These are phyloP conservation scores for Euclidium syriacum DNA, from an alignment of 345 rosid genomes.

Conservation along the genomic window DNA sequence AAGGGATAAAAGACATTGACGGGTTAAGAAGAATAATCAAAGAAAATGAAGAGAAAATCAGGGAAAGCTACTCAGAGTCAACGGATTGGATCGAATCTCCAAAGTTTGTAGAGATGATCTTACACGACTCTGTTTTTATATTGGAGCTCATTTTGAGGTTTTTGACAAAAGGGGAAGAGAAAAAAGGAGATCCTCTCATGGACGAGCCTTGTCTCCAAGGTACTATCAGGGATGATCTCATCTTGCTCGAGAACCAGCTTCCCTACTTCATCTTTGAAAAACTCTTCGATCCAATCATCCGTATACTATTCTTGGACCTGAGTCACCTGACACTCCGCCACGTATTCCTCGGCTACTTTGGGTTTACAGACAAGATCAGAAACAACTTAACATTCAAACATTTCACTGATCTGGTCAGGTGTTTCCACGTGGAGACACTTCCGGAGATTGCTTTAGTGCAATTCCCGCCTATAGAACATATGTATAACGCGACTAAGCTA, in stretches of 20 bases:
- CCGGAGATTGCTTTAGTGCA: accelerated
- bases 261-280: conserved; percentile 19
- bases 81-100: background rate
- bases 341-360: background rate
- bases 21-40: background rate
- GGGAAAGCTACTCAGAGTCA: conserved; percentile 14
- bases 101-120: background rate
- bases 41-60: background rate
- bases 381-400: background rate
- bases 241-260: conserved; percentile 25
- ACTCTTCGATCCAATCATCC: background rate
- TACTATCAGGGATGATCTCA: background rate
- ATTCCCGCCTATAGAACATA: background rate
- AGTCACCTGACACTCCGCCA: background rate
- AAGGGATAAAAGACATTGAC: background rate
- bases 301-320: accelerated
- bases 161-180: accelerated
- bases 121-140: conserved; percentile 15
- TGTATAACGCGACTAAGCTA: background rate
- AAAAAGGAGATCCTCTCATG: background rate
- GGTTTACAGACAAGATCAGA: background rate
- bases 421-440: background rate
- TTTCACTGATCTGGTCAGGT: conserved; percentile 5
- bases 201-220: background rate
- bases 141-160: background rate